These are phyloP conservation scores for Fennellomyces sp. DNA, from an alignment of 371 early-diverging fungal genomes.

Conservation along the genomic window DNA sequence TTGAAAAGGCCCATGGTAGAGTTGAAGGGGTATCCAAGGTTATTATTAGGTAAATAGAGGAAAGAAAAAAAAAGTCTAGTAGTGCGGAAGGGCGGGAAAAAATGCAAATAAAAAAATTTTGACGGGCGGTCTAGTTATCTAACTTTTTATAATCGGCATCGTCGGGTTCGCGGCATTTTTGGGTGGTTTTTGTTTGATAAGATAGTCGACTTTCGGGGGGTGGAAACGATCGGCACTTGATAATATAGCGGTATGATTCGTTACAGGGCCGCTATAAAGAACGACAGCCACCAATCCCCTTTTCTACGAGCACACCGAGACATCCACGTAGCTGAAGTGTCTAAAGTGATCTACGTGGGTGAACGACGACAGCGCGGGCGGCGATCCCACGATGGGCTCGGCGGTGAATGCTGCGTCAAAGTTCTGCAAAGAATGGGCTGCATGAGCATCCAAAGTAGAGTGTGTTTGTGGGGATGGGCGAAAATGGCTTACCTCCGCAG, in stretches of 20 bases:
- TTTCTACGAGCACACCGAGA: slow-evolving; percentile 6
- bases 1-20: not conserved
- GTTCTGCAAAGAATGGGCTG: slow-evolving; percentile 37
- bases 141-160: not conserved
- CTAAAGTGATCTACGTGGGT: slow-evolving; percentile 21
- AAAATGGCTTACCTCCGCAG: slow-evolving; percentile 40
- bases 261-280: not conserved
- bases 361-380: slow-evolving; percentile 6
- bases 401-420: slow-evolving; percentile 37
- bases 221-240: not conserved
- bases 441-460: not conserved
- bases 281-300: no score
- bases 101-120: not conserved
- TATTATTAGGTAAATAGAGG: not conserved
- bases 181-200: not conserved
- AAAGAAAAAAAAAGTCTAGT: not conserved
- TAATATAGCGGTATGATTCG: slow-evolving; percentile 2
- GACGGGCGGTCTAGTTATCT: not conserved
- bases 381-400: slow-evolving; percentile 17
- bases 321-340: slow-evolving; percentile 40
- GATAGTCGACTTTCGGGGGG: slow-evolving; percentile 3
- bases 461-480: not conserved
- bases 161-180: slow-evolving; percentile 4
- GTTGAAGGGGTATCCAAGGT: not conserved
- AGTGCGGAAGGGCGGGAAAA: not conserved